Percentiles rank a stretch among this genome's conserved stretches.
Conservation (phyloP, 257 asterid genomes). For the Vinca minor region DNA sequence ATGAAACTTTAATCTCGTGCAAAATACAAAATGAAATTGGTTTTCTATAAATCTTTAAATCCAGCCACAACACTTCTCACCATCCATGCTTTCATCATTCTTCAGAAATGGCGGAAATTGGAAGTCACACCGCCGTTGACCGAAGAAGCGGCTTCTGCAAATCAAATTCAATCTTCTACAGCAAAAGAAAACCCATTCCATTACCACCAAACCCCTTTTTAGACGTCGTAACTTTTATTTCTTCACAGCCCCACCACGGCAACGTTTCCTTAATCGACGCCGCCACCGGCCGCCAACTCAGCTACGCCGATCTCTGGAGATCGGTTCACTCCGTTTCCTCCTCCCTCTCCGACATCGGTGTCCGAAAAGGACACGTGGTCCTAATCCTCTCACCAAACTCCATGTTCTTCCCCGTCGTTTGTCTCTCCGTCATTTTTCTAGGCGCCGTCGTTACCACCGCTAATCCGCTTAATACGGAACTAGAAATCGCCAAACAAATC, state of each 20-base stretch:
- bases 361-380: constrained; percentile 63
- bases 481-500: constrained; percentile 57
- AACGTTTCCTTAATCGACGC: constrained; percentile 58
- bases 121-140: constrained; percentile 19
- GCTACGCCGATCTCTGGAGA: constrained; percentile 53
- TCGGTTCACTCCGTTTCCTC: constrained; percentile 55
- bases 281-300: constrained; percentile 45
- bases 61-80: too few species aligned
- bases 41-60: too few species aligned
- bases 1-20: too few species aligned
- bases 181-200: constrained; percentile 36
- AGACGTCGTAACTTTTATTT: constrained; percentile 72
- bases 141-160: constrained; percentile 57
- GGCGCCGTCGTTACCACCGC: constrained; percentile 79
- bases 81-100: too few species aligned
- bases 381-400: constrained; percentile 64
- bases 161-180: constrained; percentile 59
- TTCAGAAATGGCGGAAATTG: too few species aligned
- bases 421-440: constrained; percentile 73
- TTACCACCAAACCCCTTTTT: constrained; percentile 40
- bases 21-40: too few species aligned
- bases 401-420: constrained; percentile 61
- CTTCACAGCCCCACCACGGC: constrained; percentile 64
- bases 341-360: constrained; percentile 43
- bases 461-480: constrained; percentile 62